Base-by-base conservation (phyloP, 2,329 filamentous ascomycete species). In the Neofusicoccum umdonicola region DNA sequence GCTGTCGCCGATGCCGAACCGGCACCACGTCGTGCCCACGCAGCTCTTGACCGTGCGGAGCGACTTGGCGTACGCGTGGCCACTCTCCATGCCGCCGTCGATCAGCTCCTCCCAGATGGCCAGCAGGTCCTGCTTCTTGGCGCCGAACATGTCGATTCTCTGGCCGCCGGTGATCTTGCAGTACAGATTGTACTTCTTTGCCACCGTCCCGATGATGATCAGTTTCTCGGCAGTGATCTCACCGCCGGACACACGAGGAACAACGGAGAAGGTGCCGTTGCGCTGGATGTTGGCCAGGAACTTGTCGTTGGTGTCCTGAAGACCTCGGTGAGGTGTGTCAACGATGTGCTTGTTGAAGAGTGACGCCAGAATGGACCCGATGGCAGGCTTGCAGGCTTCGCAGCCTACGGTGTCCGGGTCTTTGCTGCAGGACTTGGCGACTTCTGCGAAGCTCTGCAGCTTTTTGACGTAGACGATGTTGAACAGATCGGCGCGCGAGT, bases 111-210 rank as follows among this genome's bases (percentile, higher is more conserved):
- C 85, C 93, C 93, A 97, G 70, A 97, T 97, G 13, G 84, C 84
- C 2, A 91, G 83, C 17, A 97, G 82, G 74, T 97, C 92, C 69
- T 95, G 90, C 79, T 96, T 96, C 78, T 88, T 88, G 0, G 93
- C 93, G 45, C 93, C 93, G 72, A 97, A 97, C 88, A 97, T 87
- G 76, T 97, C 93, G 72, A 97, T 96, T 64, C 93, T 87, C 77
- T 97, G 93, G 1, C 91, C 93, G 63, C 93, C 93, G 0, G 93
- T 97, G 73, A 97, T 96, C 79, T 97, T 97, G 73, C 89, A 92
- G 79, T 97, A 97, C 6, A 97, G 81, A 41, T 85, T 84, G 72
- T 92, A 96, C 74, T 94, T 89, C 80, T 91, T 91, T 0, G 92
- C 93, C 0, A 97, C 91, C 63, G 88, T 86, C 0, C 92, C 93